phyloP scores from a whole-genome alignment of 305 asterid species.

The Rubia tinctorum region DNA sequence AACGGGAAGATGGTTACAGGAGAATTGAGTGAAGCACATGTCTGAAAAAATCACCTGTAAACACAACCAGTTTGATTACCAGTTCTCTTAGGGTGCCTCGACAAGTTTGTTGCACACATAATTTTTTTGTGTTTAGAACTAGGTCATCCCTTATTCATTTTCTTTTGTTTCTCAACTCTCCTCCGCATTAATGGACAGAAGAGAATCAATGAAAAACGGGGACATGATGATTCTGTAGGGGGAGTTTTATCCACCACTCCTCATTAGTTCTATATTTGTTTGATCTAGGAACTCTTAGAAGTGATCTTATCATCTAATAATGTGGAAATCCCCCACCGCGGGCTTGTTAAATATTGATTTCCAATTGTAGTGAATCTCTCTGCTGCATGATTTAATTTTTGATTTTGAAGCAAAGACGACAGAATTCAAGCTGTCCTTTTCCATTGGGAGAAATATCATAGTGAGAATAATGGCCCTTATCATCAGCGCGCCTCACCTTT shows the following conservation, averaged over 20 bases:
- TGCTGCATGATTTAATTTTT: not conserved
- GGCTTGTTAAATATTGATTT: not conserved
- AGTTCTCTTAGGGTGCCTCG: not conserved
- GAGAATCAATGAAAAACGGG: not conserved
- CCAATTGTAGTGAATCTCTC: not conserved
- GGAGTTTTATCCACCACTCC: not conserved
- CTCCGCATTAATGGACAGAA: not conserved
- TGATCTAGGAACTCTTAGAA: not conserved
- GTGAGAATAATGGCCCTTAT: too few species aligned
- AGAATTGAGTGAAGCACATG: conserved; percentile 27
- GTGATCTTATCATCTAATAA: too few species aligned
- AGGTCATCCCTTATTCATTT: not conserved
- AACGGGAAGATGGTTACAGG: conserved; percentile 42
- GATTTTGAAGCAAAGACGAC: too few species aligned
- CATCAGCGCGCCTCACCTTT: too few species aligned
- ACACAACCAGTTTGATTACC: not conserved
- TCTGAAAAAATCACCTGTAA: conserved; percentile 21
- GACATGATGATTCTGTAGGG: not conserved
- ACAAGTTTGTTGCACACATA: not conserved
- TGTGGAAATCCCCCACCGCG: too few species aligned
- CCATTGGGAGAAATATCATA: too few species aligned
- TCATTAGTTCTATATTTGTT: not conserved
- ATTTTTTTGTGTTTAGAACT: not conserved
- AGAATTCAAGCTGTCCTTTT: too few species aligned
- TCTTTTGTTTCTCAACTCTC: not conserved